A percentile compares a stretch with the other conserved stretches of the same genome.
Evolutionary conservation across 106 monocot genomes (phyloP).

Genomic region (Platanthera guangdongensis): DNA sequence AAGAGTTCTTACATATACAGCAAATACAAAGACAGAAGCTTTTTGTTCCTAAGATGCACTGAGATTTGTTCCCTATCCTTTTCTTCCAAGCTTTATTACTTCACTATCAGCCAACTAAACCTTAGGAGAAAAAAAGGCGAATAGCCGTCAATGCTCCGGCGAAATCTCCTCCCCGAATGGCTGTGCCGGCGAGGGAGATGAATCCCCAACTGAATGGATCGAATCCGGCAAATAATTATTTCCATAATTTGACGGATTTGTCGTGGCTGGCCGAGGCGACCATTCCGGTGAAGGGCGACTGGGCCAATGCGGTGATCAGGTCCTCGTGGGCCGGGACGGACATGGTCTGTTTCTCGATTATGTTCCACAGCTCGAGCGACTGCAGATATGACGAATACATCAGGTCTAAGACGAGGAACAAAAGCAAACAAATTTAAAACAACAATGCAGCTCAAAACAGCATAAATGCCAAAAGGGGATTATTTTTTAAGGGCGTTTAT

Average conservation of each 20-base stretch:
- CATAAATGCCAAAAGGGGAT: no score
- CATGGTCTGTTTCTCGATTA: slow-evolving; percentile 54
- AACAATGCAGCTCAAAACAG: no score
- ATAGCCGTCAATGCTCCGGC: neutral
- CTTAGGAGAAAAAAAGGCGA: neutral
- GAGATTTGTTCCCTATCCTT: neutral
- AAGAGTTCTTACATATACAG: slow-evolving; percentile 1
- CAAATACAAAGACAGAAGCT: neutral
- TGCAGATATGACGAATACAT: slow-evolving; percentile 13
- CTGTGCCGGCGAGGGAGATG: neutral
- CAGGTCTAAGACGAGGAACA: no score
- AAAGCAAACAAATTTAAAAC: no score
- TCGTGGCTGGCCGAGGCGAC: slow-evolving; percentile 96
- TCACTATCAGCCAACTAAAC: neutral
- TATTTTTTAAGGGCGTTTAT: no score
- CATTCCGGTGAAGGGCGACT: slow-evolving; percentile 76
- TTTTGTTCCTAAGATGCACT: neutral
- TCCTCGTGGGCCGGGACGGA: slow-evolving; percentile 62
- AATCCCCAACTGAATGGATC: neutral
- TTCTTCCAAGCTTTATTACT: neutral
- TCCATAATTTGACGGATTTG: slow-evolving; percentile 92
- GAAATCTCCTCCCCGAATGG: neutral
- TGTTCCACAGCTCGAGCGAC: slow-evolving; percentile 80
- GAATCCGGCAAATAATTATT: slow-evolving; percentile 25
- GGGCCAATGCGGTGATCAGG: slow-evolving; percentile 62